Base-by-base conservation (phyloP, 2,329 filamentous ascomycete genomes). In the Neofusicoccum umdonicola region DNA sequence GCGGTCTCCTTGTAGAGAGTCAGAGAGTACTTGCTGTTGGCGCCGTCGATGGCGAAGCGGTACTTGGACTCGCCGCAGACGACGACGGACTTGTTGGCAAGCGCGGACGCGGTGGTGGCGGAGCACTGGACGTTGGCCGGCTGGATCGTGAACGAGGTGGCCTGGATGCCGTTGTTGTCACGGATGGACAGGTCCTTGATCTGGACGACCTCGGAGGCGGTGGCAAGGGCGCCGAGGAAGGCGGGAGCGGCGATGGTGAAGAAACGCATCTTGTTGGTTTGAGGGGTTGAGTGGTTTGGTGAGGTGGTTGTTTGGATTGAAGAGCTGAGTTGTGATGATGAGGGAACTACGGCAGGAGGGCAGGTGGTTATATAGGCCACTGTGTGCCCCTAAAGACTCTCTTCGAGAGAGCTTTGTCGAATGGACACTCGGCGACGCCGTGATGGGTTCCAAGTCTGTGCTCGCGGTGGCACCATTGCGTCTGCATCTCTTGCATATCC, bases 211-310 rank as follows among this genome's bases (percentile, higher is more conserved):
- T 62, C 47, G 4, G 31, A 31, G 45, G 47, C 45, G 47, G 22
- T 2, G 37, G 60, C 60, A 17, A 31, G 15, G 44, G 35, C 45
- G 37, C 45, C 60, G 47, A 52, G 27, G 45, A 62, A 13, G 45
- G 60, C 45, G 45, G 19, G 6, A 13, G 35, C 37, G 54, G 54
- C 54, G 41, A 37, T 15, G n/a, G 35, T 22, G 45, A 52, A 41
- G 60, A 62, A 62, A 15, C 47, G 44, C 60, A 62, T 62, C 6
- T 62, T 62, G 60, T 35, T 47, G 42, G 57, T 48, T 61, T 52
- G 27, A 31, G 22, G 50, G 37, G n/a, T 19, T 58, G 54, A 19
- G 35, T 58, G 51, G 35, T 56, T 42, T 27, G 54, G 19, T 31
- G 27, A 31, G 27, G 27, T 31, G 4, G 27, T 7, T 31, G 27